Base-by-base conservation (phyloP, 768 basidiomycete genomes). In the Phlegmacium glaucopus region DNA sequence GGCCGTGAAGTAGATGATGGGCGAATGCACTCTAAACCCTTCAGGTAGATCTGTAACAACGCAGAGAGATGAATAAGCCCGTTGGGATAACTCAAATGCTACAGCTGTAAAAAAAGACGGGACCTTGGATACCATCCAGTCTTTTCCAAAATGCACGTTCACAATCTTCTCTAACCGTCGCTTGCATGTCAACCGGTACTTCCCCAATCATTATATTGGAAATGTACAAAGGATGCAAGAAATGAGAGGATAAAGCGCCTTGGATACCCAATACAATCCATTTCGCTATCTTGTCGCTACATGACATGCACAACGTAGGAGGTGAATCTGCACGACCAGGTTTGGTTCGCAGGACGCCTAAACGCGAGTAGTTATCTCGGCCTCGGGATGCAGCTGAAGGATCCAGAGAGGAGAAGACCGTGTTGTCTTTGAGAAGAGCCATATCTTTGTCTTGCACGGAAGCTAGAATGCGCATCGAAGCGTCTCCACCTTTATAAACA, bases 291-390 rank as follows among this genome's bases (percentile, higher is more conserved):
- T 98, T 98, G 63, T 98, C 94, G 54, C 88, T 91, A 67, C 94
- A 98, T 0, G 93, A 91, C 85, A 96, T 90, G 58, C 79, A 90
- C 0, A 79, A 62, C 1, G 94, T 91, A 0, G 83, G 82, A 0
- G 84, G 84, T 0, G 93, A 86, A 60, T 98, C 94, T 0, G 90
- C 87, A 44, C 94, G 82, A 2, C 93, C 95, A 5, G 94, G 94
- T 60, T 97, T 98, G 1, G 95, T 96, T 27, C 94, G 87, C 38
- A 97, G 67, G 8, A 87, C 83, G 5, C 90, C 87, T 16, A 82
- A 68, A 13, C 83, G 71, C 4, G 78, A 56, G 62, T 95, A 97
- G 44, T 89, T 83, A 56, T 89, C 82, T 15, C 94, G 76, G 4
- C 94, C 94, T 46, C 95, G 70, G 1, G 87, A 77, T 1, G 79